phyloP scores from a whole-genome alignment of 768 basidiomycete species.

The Hypsizygus marmoreus region DNA sequence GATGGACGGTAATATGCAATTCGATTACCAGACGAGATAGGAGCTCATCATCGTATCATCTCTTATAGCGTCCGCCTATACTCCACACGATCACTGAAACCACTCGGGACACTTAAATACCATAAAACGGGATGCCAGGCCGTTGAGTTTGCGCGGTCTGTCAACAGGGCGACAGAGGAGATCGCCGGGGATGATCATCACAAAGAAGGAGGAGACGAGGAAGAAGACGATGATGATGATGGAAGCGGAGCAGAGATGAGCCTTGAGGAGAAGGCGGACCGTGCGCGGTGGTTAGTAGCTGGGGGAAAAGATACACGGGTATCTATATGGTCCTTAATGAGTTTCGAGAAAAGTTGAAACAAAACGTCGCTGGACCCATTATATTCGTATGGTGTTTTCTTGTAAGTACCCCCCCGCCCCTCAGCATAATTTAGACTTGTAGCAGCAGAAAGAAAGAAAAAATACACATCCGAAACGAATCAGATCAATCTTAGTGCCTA shows the following conservation, averaged over 20 bases:
- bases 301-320: slow-evolving; percentile 72
- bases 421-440: too few species aligned
- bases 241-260: too few species aligned
- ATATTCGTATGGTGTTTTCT: too few species aligned
- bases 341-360: slow-evolving; percentile 41
- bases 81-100: slow-evolving; percentile 76
- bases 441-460: too few species aligned
- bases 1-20: slow-evolving; percentile 90
- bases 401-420: too few species aligned
- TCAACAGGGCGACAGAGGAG: slow-evolving; percentile 1
- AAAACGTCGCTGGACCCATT: too few species aligned
- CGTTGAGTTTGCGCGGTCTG: slow-evolving; percentile 62
- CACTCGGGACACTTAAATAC: slow-evolving; percentile 81
- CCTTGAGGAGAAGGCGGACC: slow-evolving; percentile 41
- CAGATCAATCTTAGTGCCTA: too few species aligned
- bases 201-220: slow-evolving; percentile 34
- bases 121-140: slow-evolving; percentile 81
- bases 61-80: slow-evolving; percentile 72
- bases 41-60: neutral
- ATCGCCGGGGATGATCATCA: slow-evolving; percentile 10
- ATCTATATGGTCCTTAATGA: slow-evolving; percentile 70
- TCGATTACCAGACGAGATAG: too few species aligned
- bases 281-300: slow-evolving; percentile 62
- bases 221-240: slow-evolving; percentile 57
- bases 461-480: too few species aligned